Evolutionary conservation across 495 filamentous ascomycete species (phyloP).

Genomic region (Hypoxylon fuscum): DNA sequence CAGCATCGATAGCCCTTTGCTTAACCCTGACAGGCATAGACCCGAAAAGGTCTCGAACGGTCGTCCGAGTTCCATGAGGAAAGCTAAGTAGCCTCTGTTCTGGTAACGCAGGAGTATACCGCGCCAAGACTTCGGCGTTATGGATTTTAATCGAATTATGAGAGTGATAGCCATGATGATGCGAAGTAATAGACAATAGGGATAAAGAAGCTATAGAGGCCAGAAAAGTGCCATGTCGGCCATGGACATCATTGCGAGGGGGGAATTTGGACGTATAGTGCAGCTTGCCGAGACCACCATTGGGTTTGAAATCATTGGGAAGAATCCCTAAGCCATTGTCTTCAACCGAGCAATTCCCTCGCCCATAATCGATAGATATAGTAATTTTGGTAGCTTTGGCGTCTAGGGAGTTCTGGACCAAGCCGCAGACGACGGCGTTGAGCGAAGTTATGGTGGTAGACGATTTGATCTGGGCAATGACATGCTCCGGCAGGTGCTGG

Average conservation of each 20-base stretch:
- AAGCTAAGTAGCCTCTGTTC: constrained; percentile 66
- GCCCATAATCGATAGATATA: constrained; percentile 75
- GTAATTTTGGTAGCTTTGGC: constrained; percentile 75
- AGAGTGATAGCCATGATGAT: constrained; percentile 67
- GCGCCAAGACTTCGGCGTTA: constrained; percentile 72
- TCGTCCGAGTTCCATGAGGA: constrained; percentile 79
- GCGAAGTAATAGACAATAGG: constrained; percentile 80
- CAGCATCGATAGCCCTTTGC: constrained; percentile 70
- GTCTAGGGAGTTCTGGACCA: constrained; percentile 90
- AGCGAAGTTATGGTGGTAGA: constrained; percentile 80
- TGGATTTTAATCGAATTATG: constrained; percentile 78
- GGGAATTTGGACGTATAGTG: constrained; percentile 86
- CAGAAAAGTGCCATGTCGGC: constrained; percentile 77
- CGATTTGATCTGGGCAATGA: constrained; percentile 86
- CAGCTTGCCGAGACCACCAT: constrained; percentile 76
- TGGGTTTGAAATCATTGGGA: constrained; percentile 72
- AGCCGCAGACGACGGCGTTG: constrained; percentile 73
- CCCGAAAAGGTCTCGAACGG: constrained; percentile 88
- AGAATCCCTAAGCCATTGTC: constrained; percentile 87
- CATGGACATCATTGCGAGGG: constrained; percentile 60
- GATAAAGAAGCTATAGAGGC: constrained; percentile 81
- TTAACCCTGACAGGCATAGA: constrained; percentile 97
- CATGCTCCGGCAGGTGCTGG: constrained; percentile 74
- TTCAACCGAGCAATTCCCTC: constrained; percentile 84
- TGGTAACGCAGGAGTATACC: constrained; percentile 69